A percentile compares a stretch with the other conserved stretches of the same genome.
Conservation (phyloP, 192 early-diverging fungal species). For the Borealophlyctis nickersoniae region DNA sequence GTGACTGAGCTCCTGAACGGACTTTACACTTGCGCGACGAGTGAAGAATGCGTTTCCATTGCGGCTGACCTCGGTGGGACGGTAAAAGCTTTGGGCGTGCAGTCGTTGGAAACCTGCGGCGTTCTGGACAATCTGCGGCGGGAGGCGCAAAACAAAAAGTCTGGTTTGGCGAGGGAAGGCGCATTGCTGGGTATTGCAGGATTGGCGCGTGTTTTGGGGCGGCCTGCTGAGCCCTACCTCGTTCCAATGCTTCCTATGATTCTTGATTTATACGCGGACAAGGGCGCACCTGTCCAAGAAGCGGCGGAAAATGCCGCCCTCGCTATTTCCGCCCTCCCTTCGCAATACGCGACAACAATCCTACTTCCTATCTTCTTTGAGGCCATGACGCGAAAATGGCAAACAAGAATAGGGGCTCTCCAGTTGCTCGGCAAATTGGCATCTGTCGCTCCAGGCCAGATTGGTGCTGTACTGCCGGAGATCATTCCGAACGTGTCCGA, state of each 20-base stretch:
- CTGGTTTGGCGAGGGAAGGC: constrained; percentile 43
- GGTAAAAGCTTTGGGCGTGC: constrained; percentile 28
- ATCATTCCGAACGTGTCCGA: constrained; percentile 71
- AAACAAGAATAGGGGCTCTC: constrained; percentile 43
- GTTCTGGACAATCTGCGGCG: constrained; percentile 32
- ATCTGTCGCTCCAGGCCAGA: constrained; percentile 37
- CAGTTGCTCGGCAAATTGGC: constrained; percentile 31
- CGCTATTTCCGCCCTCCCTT: constrained; percentile 11
- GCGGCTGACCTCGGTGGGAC: constrained; percentile 37
- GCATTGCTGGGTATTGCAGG: constrained; percentile 40
- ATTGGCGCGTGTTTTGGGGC: constrained; percentile 34
- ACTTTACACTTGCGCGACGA: constrained; percentile 46
- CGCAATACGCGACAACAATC: constrained; percentile 15
- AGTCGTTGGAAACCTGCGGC: constrained; percentile 26
- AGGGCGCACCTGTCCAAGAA: constrained; percentile 47
- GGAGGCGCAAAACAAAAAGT: constrained; percentile 49
- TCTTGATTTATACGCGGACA: constrained; percentile 59
- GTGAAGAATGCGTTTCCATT: constrained; percentile 39
- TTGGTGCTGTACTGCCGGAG: constrained; percentile 45
- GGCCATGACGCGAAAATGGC: constrained; percentile 43
- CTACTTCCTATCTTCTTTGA: constrained; percentile 34
- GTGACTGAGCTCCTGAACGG: constrained; percentile 26
- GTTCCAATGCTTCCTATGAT: constrained; percentile 54
- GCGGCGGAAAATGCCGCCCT: constrained; percentile 36
- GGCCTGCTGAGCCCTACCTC: constrained; percentile 57